Conservation (phyloP, 2,329 filamentous ascomycete species). For the Paecilomyces fulvus region DNA sequence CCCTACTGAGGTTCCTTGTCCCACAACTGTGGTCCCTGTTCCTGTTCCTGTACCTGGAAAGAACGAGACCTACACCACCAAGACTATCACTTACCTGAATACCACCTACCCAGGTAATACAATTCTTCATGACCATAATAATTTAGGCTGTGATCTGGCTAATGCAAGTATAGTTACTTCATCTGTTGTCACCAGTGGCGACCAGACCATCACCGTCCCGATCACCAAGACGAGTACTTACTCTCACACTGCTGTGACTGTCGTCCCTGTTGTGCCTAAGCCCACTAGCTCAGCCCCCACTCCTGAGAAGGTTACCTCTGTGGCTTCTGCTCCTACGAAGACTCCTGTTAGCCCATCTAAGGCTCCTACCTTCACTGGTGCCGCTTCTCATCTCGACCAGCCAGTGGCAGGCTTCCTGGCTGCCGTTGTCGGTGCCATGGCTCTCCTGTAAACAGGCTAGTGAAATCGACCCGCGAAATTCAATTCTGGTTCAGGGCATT, state of each 20-base stretch:
- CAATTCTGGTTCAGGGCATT: neutral
- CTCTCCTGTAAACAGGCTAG: conserved; percentile 25
- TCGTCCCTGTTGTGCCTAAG: conserved; percentile 3
- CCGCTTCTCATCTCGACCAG: conserved; percentile 23
- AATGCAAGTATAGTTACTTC: neutral
- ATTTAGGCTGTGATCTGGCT: neutral
- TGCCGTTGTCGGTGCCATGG: conserved; percentile 29
- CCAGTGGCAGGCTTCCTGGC: conserved; percentile 28
- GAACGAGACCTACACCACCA: neutral
- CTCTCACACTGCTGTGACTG: conserved; percentile 4
- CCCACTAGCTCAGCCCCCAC: neutral
- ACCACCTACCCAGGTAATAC: conserved; percentile 9
- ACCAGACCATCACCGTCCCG: conserved; percentile 8
- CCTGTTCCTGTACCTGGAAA: neutral
- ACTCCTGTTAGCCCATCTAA: conserved; percentile 6
- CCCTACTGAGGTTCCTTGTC: neutral
- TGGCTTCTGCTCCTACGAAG: neutral
- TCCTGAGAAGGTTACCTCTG: conserved; percentile 6
- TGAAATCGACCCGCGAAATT: neutral
- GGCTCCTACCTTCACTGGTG: conserved; percentile 22
- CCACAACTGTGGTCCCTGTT: neutral
- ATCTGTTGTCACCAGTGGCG: conserved; percentile 4
- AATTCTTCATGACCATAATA: conserved; percentile 2
- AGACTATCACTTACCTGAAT: conserved; percentile 3
- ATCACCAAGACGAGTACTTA: conserved; percentile 3